Conservation (phyloP, 2,329 filamentous ascomycete genomes). For the Verruconis gallopava region DNA sequence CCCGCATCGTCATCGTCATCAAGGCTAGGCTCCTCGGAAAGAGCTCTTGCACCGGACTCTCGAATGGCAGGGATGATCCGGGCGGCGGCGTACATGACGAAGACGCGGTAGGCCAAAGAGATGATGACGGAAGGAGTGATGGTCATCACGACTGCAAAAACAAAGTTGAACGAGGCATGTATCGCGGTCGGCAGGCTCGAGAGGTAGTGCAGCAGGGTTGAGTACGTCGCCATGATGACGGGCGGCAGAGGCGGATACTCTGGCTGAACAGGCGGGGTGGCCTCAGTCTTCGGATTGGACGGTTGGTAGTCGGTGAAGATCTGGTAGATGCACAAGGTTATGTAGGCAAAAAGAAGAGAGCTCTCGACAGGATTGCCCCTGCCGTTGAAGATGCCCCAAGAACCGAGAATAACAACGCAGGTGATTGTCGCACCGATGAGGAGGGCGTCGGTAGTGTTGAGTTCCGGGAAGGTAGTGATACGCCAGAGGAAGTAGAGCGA, state of each 20-base stretch:
- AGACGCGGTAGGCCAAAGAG: conserved; percentile 81
- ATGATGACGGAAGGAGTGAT: conserved; percentile 95
- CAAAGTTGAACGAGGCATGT: conserved; percentile 70
- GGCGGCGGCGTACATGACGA: conserved; percentile 90
- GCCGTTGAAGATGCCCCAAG: conserved; percentile 86
- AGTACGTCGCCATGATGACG: conserved; percentile 97
- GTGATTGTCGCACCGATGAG: conserved; percentile 88
- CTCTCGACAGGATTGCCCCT: conserved; percentile 92
- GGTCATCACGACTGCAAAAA: conserved; percentile 84
- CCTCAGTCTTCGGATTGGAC: conserved; percentile 45
- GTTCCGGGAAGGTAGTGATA: conserved; percentile 83
- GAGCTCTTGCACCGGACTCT: conserved; percentile 68
- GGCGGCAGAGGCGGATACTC: conserved; percentile 94
- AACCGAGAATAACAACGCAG: conserved; percentile 81
- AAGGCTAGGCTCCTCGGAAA: conserved; percentile 72
- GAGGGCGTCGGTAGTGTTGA: conserved; percentile 82
- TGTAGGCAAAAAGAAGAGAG: conserved; percentile 88
- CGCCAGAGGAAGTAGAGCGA: conserved; percentile 95
- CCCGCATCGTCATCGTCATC: conserved; percentile 77
- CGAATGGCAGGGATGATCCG: conserved; percentile 90
- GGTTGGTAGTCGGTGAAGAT: conserved; percentile 98
- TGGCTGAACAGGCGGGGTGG: conserved; percentile 47
- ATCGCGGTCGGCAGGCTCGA: conserved; percentile 73
- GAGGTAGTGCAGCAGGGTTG: conserved; percentile 73
- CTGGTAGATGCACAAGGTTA: conserved; percentile 97